Conservation (phyloP, 2,329 filamentous ascomycete species). For the Fusarium anguioides region DNA sequence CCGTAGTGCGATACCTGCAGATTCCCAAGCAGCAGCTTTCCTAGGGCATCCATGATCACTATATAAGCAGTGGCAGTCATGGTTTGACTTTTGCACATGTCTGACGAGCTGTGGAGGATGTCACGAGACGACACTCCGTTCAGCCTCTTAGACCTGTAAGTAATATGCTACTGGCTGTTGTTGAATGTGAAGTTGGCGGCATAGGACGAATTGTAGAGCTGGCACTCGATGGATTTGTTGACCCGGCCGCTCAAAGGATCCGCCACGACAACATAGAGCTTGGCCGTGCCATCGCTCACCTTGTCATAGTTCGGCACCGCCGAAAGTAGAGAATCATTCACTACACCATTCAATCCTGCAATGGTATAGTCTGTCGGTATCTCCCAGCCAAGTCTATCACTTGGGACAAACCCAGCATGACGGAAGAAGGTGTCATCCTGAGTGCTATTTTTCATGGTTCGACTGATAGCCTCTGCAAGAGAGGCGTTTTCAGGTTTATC, state of each 20-base stretch:
- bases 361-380: neutral
- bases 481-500: neutral
- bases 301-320: neutral
- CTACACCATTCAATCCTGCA: neutral
- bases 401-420: neutral
- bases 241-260: neutral
- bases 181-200: neutral
- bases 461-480: neutral
- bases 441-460: neutral
- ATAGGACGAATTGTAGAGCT: conserved; percentile 10
- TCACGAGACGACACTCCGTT: neutral
- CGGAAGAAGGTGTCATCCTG: neutral
- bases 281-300: neutral
- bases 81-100: accelerated
- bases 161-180: neutral
- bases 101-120: accelerated
- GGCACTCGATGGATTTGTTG: neutral
- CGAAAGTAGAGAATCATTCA: neutral
- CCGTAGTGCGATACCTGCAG: neutral
- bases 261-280: neutral
- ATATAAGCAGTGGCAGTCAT: neutral
- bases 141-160: accelerated
- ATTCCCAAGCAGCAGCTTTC: neutral
- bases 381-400: too few relatives aligned
- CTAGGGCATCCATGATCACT: neutral